Evolutionary conservation across 352 stramenopile genomes (phyloP), one percentile per base, ranked within the genome.

Genomic region (Pythium coloratum): DNA sequence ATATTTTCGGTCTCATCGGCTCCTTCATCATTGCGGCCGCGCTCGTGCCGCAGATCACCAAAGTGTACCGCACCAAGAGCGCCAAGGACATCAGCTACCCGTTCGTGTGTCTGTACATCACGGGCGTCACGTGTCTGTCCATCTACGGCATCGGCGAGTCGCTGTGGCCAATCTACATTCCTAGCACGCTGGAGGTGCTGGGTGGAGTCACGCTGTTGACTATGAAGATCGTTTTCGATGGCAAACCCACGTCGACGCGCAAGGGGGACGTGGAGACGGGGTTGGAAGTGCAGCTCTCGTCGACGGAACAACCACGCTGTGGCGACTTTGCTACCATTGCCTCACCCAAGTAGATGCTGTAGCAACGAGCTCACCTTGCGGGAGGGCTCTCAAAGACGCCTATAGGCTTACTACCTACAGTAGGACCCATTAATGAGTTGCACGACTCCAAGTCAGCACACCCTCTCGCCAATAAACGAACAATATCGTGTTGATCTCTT

Each of bases 121-220:
- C 78, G 14, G 73, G 80, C 3, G 51, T 84, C 44, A 24, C 68
- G 36, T 74, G 73, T 42, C 66, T 88, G 26, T 72, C 56, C 10
- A 40, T 76, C 28, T 86, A 88, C 55, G 73, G 80, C n/a, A 64
- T 84, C 59, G 77, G 71, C 59, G 71, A 84, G 56, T 69, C 54
- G 0, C 65, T 84, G 14, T 86, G 79, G 79, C 79, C 79, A 28
- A 84, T 88, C 24, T 88, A 78, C 70, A 79, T 88, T 26, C 77
- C 79, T 4, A 76, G 69, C 26, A 67, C 61, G 42, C 55, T 85
- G 32, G 77, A 88, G 42, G 56, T 85, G 3, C 59, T 73, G 8
- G 77, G 70, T 2, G 67, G 59, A 0, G 64, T 84, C 36, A 62
- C 72, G 24, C 55, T 88, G 10, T 59, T 88, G 28, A 26, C 58